A percentile compares a stretch with the other conserved stretches of the same genome.
Evolutionary conservation across 2,329 filamentous ascomycete genomes (phyloP).

Genomic region (Aspergillus fijiensis): DNA sequence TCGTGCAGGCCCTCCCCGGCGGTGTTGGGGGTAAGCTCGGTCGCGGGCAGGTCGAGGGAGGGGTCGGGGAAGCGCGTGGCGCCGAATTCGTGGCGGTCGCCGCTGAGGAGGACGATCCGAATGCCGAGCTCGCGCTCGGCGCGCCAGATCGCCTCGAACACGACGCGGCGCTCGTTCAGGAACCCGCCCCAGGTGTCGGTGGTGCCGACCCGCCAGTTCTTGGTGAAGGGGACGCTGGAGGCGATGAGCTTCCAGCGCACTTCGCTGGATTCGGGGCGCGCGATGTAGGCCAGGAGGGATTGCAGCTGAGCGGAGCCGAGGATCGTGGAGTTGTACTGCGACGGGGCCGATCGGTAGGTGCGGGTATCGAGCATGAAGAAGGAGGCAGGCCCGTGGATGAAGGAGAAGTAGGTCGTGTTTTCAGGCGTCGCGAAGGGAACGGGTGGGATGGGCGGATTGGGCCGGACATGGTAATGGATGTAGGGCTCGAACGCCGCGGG

Average conservation of each 20-base stretch:
- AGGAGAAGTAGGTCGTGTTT: constrained; percentile 81
- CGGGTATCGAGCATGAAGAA: constrained; percentile 96
- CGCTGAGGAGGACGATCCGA: constrained; percentile 80
- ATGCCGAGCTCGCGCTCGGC: constrained; percentile 67
- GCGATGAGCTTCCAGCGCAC: constrained; percentile 93
- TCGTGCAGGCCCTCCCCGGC: constrained; percentile 64
- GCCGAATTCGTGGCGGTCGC: constrained; percentile 95
- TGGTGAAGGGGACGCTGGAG: constrained; percentile 90
- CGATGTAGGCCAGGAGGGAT: constrained; percentile 76
- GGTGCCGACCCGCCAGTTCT: constrained; percentile 90
- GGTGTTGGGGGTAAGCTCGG: constrained; percentile 23
- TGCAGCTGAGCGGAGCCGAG: constrained; percentile 75
- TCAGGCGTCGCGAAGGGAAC: constrained; percentile 52
- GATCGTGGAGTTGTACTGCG: constrained; percentile 71
- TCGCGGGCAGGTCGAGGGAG: constrained; percentile 17
- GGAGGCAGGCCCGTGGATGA: constrained; percentile 82
- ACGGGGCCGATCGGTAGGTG: constrained; percentile 67
- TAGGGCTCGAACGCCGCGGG: constrained; percentile 78
- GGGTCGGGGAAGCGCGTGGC: constrained; percentile 71
- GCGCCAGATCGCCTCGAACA: constrained; percentile 92
- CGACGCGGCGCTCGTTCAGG: constrained; percentile 70
- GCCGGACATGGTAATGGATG: constrained; percentile 77
- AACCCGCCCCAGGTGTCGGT: constrained; percentile 95
- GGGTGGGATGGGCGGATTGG: constrained; percentile 69
- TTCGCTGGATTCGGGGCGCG: constrained; percentile 68